These are phyloP conservation scores for Ophiocordyceps robertsii DNA, from an alignment of 2,329 filamentous ascomycete genomes.

Conservation along the genomic window DNA sequence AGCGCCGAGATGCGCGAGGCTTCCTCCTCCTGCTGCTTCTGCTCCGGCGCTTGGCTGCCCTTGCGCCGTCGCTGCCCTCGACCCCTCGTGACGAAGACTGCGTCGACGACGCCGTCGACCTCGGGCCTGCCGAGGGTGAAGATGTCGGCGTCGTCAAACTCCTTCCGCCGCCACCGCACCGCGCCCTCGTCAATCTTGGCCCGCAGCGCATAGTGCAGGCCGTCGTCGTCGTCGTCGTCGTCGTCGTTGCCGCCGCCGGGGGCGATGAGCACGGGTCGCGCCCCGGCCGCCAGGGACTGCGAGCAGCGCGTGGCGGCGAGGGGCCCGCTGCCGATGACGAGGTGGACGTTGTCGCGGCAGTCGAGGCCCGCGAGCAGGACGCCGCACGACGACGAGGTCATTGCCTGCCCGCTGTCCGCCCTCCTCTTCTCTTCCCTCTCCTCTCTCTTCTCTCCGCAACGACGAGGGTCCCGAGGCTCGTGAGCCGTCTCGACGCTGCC, in stretches of 20 bases:
- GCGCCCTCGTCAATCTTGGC: conserved; percentile 52
- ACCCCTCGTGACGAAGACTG: conserved; percentile 69
- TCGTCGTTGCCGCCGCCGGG: conserved; percentile 44
- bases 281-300: conserved; percentile 71
- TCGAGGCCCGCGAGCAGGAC: conserved; percentile 57
- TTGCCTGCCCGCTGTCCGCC: no score
- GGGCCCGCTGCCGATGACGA: conserved; percentile 76
- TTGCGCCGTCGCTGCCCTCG: conserved; percentile 13
- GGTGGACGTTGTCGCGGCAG: conserved; percentile 58
- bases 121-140: conserved; percentile 67
- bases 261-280: conserved; percentile 65
- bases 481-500: no score
- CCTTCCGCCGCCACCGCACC: conserved; percentile 50
- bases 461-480: no score
- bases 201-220: conserved; percentile 43
- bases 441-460: no score
- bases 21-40: no score
- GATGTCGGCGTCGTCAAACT: conserved; percentile 60
- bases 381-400: background rate
- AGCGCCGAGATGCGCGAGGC: conserved; percentile 56
- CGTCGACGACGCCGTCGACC: conserved; percentile 68
- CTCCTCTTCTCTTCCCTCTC: no score
- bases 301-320: conserved; percentile 74
- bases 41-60: no score
- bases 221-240: conserved; percentile 33